Conservation (phyloP, 83 land plant genomes). For the Diphasiastrum complanatum region DNA sequence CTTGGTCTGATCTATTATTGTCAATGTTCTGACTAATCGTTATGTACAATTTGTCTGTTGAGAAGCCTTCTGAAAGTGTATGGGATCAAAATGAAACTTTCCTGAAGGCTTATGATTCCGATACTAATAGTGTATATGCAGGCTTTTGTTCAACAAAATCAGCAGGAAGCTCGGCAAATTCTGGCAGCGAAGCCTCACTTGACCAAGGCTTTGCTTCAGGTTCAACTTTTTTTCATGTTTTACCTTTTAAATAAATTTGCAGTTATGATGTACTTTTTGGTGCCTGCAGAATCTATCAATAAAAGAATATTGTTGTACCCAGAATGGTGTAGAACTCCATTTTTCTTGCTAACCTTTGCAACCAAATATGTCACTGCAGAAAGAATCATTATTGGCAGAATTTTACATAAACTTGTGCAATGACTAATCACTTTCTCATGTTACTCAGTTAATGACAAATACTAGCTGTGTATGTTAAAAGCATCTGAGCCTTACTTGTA, state of each 20-base stretch:
- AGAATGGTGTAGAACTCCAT: neutral
- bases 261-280: neutral
- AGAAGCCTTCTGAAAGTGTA: neutral
- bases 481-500: no score
- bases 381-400: no score
- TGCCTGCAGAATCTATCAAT: neutral
- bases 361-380: no score
- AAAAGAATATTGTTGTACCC: neutral
- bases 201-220: slow-evolving; percentile 7
- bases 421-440: no score
- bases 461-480: no score
- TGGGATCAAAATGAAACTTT: neutral
- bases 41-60: neutral
- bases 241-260: neutral
- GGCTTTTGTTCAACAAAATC: slow-evolving; percentile 7
- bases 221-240: neutral
- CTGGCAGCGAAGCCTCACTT: neutral
- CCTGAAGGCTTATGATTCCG: no score
- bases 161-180: slow-evolving; percentile 11
- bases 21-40: no score
- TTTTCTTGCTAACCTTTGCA: neutral
- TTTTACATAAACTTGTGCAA: no score
- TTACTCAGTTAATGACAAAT: no score
- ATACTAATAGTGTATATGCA: no score
- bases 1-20: no score